Evolutionary conservation across 2,329 filamentous ascomycete species (phyloP), one percentile per base, ranked within the genome.

Genomic region (Curvularia spicifera): DNA sequence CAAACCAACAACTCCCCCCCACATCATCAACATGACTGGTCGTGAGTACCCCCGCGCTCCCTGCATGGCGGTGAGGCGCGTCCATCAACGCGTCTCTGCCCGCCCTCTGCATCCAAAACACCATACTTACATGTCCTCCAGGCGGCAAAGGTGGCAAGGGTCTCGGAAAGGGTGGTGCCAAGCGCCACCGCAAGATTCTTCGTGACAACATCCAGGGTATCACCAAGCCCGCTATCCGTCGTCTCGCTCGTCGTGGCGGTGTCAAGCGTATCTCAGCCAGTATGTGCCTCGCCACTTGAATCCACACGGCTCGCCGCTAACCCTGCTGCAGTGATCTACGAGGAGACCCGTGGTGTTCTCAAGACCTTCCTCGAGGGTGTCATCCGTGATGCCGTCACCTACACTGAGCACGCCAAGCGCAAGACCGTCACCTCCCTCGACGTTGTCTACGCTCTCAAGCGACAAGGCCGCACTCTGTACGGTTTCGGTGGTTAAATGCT

Each of bases 381-480:
- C 79, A 91, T 91, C 74, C 88, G 88, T 78, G 88, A 91, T 67
- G 88, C 88, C 62, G 88, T 91, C 81, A 91, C 88, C 75, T 91
- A 91, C 83, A 91, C 88, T 56, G 88, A 91, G 82, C 88, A 91
- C 82, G 89, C 89, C 81, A 91, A 91, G 87, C 87, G 89, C 80
- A 91, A 91, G 87, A 91, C 89, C 13, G 89, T 91, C 78, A 91
- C 85, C 44, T 87, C 85, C 4, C 84, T 88, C 65, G 85, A 88
- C 69, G 85, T 87, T 37, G 85, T 87, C 77, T 86, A 87, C 71
- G 84, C 83, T 56, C 79, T 86, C 65, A 86, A 88, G 83, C 81
- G 86, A 75, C 86, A 88, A 80, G 86, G 86, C 74, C 84, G 89
- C 63, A 80, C 90, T 77, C 89, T 93, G 66, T 94, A 93, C 85